These are phyloP conservation scores for Begonia peltatifolia DNA, from an alignment of 306 rosid genomes.

Conservation along the genomic window DNA sequence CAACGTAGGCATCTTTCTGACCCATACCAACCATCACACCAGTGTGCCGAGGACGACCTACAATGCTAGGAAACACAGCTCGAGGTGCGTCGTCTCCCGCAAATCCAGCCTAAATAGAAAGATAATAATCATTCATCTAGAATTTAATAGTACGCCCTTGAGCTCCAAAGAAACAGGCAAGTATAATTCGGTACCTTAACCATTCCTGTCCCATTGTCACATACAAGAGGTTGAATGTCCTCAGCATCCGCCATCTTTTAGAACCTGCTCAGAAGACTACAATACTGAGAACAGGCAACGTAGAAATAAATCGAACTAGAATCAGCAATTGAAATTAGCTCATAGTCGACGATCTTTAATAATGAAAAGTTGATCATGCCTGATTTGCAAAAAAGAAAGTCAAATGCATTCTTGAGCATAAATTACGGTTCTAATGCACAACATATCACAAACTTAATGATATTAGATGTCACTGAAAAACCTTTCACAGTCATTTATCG, in stretches of 20 bases:
- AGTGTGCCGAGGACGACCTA: constrained; percentile 98
- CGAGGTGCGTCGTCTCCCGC: constrained; percentile 99
- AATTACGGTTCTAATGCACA: no score
- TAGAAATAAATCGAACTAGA: background rate
- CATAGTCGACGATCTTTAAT: no score
- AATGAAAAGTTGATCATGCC: no score
- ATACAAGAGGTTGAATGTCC: constrained; percentile 97
- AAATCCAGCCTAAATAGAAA: constrained; percentile 66
- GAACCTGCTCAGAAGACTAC: constrained; percentile 17
- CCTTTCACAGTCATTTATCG: constrained; percentile 9
- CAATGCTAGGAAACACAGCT: constrained; percentile 98
- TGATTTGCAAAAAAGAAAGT: no score
- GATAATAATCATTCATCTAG: constrained; percentile 5
- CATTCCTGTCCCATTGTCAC: constrained; percentile 99
- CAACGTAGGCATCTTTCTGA: constrained; percentile 98
- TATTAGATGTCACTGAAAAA: constrained; percentile 75
- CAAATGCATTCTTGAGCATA: no score
- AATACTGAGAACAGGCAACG: background rate
- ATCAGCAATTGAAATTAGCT: background rate
- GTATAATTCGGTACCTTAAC: constrained; percentile 51
- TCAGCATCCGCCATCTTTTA: constrained; percentile 86
- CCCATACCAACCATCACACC: constrained; percentile 99
- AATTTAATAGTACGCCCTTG: background rate
- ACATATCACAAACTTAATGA: constrained; percentile 30
- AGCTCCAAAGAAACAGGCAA: background rate